Base-by-base conservation (phyloP, 2,329 filamentous ascomycete species). In the Grosmannia huntii region DNA sequence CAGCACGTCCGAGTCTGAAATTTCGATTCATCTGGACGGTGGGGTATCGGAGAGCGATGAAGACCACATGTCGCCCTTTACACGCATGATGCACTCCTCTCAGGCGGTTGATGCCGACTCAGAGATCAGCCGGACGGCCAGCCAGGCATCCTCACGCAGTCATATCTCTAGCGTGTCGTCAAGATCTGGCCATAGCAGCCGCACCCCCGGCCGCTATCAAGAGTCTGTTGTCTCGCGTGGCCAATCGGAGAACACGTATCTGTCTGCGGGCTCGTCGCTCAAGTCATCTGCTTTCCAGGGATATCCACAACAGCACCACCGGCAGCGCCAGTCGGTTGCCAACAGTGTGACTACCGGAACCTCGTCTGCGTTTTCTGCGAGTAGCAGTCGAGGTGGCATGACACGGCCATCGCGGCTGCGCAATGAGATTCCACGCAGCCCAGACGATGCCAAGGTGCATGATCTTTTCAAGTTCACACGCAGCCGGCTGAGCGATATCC, bases 401-500 rank as follows among this genome's bases (percentile, higher is more conserved):
- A 49, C 54, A 2, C 60, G 60, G 3, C 80, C 84, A 0, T 96
- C 91, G 19, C 81, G 85, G 25, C 73, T 96, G 53, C 83, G 89
- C 31, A 85, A 95, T 64, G 90, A 96, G 67, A 79, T 95, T 2
- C 76, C 90, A 1, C 80, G 84, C 38, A 95, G 88, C 64, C 89
- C 90, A 0, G 82, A 89, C 33, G 87, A 91, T 11, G 78, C 80
- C 62, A 83, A 82, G 60, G 76, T 86, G 4, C 74, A 86, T 59
- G 91, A 96, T 63, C 75, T 97, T 1, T 96, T 97, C 73, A 90
- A 90, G 36, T 92, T 85, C 66, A 92, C 87, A 3, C 85, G 89
- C 57, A 85, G 86, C 50, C 83, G 91, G 19, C 76, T 97, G 7
- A 87, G 82, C 61, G 90, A 96, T 62, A 82, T 96, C 4, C 85